Conservation (phyloP, 805 yeast species). For the Dipodascus geniculatus region DNA sequence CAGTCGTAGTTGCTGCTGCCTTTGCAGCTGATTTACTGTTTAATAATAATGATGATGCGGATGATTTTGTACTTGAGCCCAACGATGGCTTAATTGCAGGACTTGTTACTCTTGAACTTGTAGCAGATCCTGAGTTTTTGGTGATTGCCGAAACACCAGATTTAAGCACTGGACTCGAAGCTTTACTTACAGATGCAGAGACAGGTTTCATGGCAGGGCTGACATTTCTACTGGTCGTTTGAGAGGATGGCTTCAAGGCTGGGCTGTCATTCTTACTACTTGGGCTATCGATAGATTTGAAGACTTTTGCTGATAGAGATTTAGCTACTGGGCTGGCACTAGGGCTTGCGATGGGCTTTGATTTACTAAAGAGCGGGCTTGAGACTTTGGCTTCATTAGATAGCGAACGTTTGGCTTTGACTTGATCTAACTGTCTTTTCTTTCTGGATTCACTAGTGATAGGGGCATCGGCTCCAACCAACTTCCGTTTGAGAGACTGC, state of each 20-base stretch:
- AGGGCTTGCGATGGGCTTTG: neutral
- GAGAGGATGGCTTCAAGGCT: neutral
- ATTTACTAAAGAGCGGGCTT: neutral
- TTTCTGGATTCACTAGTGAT: neutral
- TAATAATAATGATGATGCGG: neutral
- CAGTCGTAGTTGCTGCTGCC: neutral
- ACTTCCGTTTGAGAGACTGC: neutral
- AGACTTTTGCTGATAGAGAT: neutral
- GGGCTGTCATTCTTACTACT: neutral
- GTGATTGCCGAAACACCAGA: neutral
- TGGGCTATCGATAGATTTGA: neutral
- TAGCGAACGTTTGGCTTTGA: slow-evolving; percentile 16
- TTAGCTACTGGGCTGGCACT: neutral
- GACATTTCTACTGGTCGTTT: neutral
- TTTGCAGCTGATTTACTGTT: neutral
- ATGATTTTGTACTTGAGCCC: neutral
- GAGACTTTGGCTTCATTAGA: neutral
- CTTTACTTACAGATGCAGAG: neutral
- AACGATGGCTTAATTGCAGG: neutral
- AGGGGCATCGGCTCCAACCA: neutral
- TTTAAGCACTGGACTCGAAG: neutral
- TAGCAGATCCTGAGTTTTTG: neutral
- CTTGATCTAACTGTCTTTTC: neutral
- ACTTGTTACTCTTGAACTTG: neutral
- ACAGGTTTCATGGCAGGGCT: neutral